Base-by-base conservation (phyloP, 805 yeast genomes). In the Wickerhamomyces chambardii region DNA sequence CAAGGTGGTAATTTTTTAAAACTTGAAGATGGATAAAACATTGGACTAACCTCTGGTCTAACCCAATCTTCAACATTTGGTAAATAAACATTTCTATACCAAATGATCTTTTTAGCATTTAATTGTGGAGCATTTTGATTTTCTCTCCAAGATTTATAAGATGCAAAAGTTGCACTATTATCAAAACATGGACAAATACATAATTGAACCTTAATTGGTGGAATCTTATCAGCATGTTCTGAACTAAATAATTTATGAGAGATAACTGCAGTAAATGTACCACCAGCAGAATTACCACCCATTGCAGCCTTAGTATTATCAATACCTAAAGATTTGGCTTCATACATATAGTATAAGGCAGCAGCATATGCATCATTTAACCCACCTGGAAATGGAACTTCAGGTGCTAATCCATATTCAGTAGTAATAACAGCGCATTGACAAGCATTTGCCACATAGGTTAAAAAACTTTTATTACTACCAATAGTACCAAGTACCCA, bases 391-490 rank as follows among this genome's bases (percentile, higher is more conserved):
- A 54, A 70, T 17, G 68, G 68, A 43, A 52, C 42, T 45, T 70
- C 73, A 3, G 76, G 77, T 0, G 74, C 74, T 36, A 68, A 48
- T 29, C 75, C 41, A 48, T 70, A 70, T 46, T 70, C 73, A n/a
- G 70, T 67, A 7, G 63, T 53, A 10, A 70, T 51, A 12, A 67
- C 70, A n/a, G 58, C 45, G 39, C 65, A 56, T 31, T 58, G 39
- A 10, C 63, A 58, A 17, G 43, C 36, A 27, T 58, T 56, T 17
- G 68, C 65, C 29, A 61, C 42, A 37, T 63, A 60, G 3, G 70
- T 58, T 40, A 70, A 65, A 44, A 51, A 62, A 3, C 65, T 56
- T 49, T 66, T 64, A 37, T 65, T 70, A 12, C 70, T 56, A 36
- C 36, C 42, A 29, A 66, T 55, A 35, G 52, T 52, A 3, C 70